phyloP scores from a whole-genome alignment of 371 early-diverging fungal genomes.

The Actinomortierella ambigua region DNA sequence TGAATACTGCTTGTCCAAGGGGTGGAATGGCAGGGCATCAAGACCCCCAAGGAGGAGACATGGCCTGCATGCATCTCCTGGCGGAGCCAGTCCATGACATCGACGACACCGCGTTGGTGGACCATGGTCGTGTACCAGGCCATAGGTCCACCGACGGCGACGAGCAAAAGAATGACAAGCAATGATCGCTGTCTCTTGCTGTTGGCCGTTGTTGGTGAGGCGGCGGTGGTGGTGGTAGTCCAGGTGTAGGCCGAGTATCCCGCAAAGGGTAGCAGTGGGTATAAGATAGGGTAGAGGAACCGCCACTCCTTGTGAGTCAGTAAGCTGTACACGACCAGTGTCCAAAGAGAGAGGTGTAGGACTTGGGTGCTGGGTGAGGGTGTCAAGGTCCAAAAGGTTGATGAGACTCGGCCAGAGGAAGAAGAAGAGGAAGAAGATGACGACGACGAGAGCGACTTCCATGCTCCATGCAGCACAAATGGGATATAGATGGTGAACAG shows the following conservation, averaged over 20 bases:
- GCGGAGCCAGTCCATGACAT: slow-evolving; percentile 78
- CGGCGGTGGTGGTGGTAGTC: slow-evolving; percentile 14
- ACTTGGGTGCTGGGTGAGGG: slow-evolving; percentile 6
- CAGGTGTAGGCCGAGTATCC: slow-evolving; percentile 55
- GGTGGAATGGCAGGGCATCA: slow-evolving; percentile 97
- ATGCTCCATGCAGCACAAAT: slow-evolving; percentile 54
- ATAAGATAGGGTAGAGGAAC: slow-evolving; percentile 86
- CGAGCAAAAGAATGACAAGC: slow-evolving; percentile 27
- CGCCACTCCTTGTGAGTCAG: slow-evolving; percentile 93
- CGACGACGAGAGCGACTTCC: background rate
- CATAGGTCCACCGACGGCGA: slow-evolving; percentile 69
- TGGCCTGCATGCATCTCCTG: slow-evolving; percentile 38
- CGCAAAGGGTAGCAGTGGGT: slow-evolving; percentile 71
- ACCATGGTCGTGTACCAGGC: slow-evolving; percentile 72
- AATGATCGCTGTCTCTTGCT: slow-evolving; percentile 19
- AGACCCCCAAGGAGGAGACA: slow-evolving; percentile 60
- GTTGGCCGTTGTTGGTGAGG: slow-evolving; percentile 5
- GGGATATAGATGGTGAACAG: slow-evolving; percentile 78
- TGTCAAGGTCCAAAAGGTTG: slow-evolving; percentile 10
- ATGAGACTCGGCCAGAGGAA: slow-evolving; percentile 22
- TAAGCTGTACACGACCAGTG: slow-evolving; percentile 70
- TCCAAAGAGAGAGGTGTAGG: slow-evolving; percentile 51
- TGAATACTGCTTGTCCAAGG: slow-evolving; percentile 87
- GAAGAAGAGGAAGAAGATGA: slow-evolving; percentile 8
- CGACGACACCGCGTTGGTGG: slow-evolving; percentile 93